phyloP scores from a whole-genome alignment of 306 rosid species.

The Glycine soja region DNA sequence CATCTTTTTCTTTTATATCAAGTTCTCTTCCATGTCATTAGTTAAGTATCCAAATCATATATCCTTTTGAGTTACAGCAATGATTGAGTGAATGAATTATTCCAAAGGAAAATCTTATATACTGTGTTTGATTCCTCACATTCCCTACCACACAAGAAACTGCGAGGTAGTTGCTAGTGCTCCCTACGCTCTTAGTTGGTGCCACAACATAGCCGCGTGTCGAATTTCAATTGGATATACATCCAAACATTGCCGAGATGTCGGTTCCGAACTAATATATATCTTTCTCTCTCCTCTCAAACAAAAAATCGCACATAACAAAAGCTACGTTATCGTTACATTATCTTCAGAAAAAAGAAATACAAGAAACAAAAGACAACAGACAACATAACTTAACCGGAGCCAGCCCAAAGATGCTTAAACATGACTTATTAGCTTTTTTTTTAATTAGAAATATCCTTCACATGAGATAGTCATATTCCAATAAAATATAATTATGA shows the following conservation, averaged over 20 bases:
- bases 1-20: not conserved
- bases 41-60: not conserved
- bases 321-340: not conserved
- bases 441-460: too few species aligned
- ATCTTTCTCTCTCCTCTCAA: slow-evolving; percentile 10
- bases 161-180: slow-evolving; percentile 37
- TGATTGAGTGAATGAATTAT: slow-evolving; percentile 1
- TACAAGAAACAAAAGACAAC: not conserved
- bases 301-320: not conserved
- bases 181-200: not conserved
- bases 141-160: slow-evolving; percentile 16
- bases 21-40: not conserved
- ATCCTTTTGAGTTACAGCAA: not conserved
- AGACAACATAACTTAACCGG: not conserved
- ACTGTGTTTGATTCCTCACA: not conserved
- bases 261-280: not conserved
- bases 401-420: not conserved
- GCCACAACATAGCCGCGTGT: not conserved
- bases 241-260: not conserved
- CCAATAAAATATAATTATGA: too few species aligned
- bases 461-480: too few species aligned
- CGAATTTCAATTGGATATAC: not conserved
- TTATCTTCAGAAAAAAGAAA: slow-evolving; percentile 1
- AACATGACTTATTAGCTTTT: not conserved
- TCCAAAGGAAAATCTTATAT: not conserved